Evolutionary conservation across 1,284 basidiomycete species (phyloP), one percentile per base, ranked within the genome.

Genomic region (Ganoderma sp.): DNA sequence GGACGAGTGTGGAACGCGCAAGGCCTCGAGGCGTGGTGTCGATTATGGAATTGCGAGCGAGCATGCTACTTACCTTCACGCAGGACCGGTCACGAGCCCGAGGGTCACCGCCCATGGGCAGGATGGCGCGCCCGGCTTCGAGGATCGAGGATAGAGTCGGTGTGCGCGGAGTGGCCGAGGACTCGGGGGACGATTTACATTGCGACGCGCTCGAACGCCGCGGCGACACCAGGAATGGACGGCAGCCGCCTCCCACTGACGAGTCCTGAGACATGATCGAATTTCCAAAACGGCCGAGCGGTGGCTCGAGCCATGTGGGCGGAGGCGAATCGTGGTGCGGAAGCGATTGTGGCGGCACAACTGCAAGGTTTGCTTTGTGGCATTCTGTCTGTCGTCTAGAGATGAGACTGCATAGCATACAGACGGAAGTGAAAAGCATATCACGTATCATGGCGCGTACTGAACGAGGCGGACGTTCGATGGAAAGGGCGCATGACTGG

Each of bases 141-240:
- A 57, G 9, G 32, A 32, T 32, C 37, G 37, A 9, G 10, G 37
- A 10, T 10, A 4, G 10, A 39, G 25, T 28, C 25, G 25, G 25
- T 39, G 37, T 39, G 22, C 19, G 19, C 37, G 34, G 56, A 39
- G 22, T 9, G 39, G 19, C 37, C 12, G 10, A 39, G 56, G 37
- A 58, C n/a, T n/a, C 1, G n/a, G 56, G 34, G 39, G 56, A 58
- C 34, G 56, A 37, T 58, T 58, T 37, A 34, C 56, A n/a, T 58
- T 39, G 56, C 32, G 17, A 19, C 17, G 9, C 14, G 32, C 56
- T 7, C 19, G 8, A 54, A 32, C 25, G 8, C n/a, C n/a, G 10
- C 12, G 12, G 22, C 22, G 56, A 22, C 56, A 39, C 34, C 56
- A n/a, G 22, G 34, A 58, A 37, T 58, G 34, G n/a, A 22, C 17